Conservation (phyloP, 768 basidiomycete genomes). For the Pulveroboletus sp. region DNA sequence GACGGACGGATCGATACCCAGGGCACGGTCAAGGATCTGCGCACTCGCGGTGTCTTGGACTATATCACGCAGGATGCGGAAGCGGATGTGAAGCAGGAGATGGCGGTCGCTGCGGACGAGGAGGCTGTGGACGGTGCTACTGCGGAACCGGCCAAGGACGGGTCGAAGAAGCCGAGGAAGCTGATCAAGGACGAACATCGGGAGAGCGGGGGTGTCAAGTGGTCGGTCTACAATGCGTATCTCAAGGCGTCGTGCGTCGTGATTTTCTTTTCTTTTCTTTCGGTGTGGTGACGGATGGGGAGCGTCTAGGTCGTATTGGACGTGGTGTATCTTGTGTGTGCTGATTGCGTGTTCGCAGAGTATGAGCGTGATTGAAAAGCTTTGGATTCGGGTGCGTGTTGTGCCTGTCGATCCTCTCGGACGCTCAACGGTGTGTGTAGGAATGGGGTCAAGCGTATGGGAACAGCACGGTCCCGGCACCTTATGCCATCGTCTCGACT, state of each 20-base stretch:
- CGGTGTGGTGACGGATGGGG: not conserved
- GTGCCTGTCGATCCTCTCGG: not conserved
- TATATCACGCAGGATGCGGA: constrained; percentile 53
- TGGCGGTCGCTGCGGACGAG: constrained; percentile 22
- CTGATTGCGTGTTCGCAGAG: constrained; percentile 25
- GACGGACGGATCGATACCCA: constrained; percentile 80
- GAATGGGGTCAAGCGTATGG: constrained; percentile 31
- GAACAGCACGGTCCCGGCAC: not conserved
- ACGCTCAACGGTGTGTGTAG: constrained; percentile 11
- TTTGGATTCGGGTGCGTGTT: constrained; percentile 28
- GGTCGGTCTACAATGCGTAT: constrained; percentile 67
- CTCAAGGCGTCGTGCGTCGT: constrained; percentile 59
- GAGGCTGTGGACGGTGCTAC: constrained; percentile 2
- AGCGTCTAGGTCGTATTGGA: constrained; percentile 25
- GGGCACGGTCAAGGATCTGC: constrained; percentile 65
- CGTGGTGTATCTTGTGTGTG: constrained; percentile 20
- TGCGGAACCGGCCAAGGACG: constrained; percentile 1
- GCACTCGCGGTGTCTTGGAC: constrained; percentile 58
- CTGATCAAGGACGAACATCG: constrained; percentile 80
- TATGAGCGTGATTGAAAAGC: constrained; percentile 28
- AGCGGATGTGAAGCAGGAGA: constrained; percentile 48
- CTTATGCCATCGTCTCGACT: constrained; percentile 18
- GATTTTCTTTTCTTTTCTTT: no score
- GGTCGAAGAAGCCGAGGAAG: constrained; percentile 63
- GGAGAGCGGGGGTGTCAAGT: constrained; percentile 80